Evolutionary conservation across 1,139 yeast genomes (phyloP).

Genomic region (Lodderomyces theae): DNA sequence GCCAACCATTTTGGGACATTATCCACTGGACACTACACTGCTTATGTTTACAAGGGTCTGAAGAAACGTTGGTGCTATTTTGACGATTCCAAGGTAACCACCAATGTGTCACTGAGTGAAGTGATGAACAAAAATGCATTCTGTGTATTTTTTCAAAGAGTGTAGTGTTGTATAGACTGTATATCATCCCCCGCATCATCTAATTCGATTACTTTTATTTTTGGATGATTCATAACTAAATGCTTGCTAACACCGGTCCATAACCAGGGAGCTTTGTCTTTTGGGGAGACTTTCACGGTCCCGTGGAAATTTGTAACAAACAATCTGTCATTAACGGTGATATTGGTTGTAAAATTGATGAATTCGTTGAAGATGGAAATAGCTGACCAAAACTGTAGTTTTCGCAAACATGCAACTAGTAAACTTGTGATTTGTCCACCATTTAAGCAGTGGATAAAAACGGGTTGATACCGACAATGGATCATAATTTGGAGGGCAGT

Average conservation of each 20-base stretch:
- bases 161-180: slow-evolving; percentile 16
- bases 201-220: slow-evolving; percentile 32
- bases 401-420: slow-evolving; percentile 81
- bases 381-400: slow-evolving; percentile 84
- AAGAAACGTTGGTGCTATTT: slow-evolving; percentile 67
- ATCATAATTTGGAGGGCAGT: slow-evolving; percentile 60
- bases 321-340: slow-evolving; percentile 75
- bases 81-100: slow-evolving; percentile 65
- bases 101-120: slow-evolving; percentile 36
- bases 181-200: slow-evolving; percentile 2
- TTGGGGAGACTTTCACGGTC: slow-evolving; percentile 51
- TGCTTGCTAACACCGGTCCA: slow-evolving; percentile 70
- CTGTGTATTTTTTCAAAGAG: slow-evolving; percentile 63
- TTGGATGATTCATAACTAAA: slow-evolving; percentile 47
- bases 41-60: slow-evolving; percentile 64
- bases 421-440: slow-evolving; percentile 88
- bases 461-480: slow-evolving; percentile 60
- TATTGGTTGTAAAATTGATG: slow-evolving; percentile 70
- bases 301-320: slow-evolving; percentile 82
- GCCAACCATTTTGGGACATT: slow-evolving; percentile 84
- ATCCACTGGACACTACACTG: slow-evolving; percentile 89
- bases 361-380: slow-evolving; percentile 88
- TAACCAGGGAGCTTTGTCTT: slow-evolving; percentile 62
- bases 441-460: slow-evolving; percentile 81
- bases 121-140: slow-evolving; percentile 68